Evolutionary conservation across 2,329 filamentous ascomycete genomes (phyloP).

Genomic region (Fusarium tricinctum): DNA sequence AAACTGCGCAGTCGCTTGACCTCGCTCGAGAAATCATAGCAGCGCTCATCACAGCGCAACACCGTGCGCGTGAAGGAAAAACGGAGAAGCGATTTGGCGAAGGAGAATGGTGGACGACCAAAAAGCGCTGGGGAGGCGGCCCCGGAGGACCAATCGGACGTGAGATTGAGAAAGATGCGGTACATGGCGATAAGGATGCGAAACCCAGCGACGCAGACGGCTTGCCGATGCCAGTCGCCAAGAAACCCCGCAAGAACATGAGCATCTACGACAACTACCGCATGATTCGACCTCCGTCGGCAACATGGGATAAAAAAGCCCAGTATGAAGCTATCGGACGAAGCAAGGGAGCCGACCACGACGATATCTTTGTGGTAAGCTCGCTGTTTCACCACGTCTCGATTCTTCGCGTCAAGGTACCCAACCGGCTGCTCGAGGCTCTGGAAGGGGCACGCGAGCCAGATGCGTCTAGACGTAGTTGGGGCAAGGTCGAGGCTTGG

Average conservation of each 20-base stretch:
- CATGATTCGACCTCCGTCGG: slow-evolving; percentile 69
- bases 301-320: slow-evolving; percentile 72
- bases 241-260: slow-evolving; percentile 68
- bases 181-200: slow-evolving; percentile 63
- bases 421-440: slow-evolving; percentile 65
- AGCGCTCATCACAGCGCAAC: slow-evolving; percentile 73
- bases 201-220: slow-evolving; percentile 48
- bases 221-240: slow-evolving; percentile 51
- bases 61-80: slow-evolving; percentile 70
- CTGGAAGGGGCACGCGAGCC: slow-evolving; percentile 62
- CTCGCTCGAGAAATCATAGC: slow-evolving; percentile 72
- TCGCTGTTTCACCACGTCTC: slow-evolving; percentile 73
- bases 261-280: slow-evolving; percentile 75
- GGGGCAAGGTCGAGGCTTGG: slow-evolving; percentile 68
- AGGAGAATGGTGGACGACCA: slow-evolving; percentile 72
- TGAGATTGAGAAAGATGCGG: slow-evolving; percentile 66
- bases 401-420: slow-evolving; percentile 71
- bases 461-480: slow-evolving; percentile 57
- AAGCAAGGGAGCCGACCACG: slow-evolving; percentile 61
- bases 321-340: slow-evolving; percentile 71
- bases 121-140: slow-evolving; percentile 74
- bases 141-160: slow-evolving; percentile 73
- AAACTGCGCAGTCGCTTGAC: slow-evolving; percentile 72
- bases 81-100: slow-evolving; percentile 70
- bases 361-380: slow-evolving; percentile 74